Evolutionary conservation across 257 asterid species (phyloP).

Genomic region (Solanum arcanum): DNA sequence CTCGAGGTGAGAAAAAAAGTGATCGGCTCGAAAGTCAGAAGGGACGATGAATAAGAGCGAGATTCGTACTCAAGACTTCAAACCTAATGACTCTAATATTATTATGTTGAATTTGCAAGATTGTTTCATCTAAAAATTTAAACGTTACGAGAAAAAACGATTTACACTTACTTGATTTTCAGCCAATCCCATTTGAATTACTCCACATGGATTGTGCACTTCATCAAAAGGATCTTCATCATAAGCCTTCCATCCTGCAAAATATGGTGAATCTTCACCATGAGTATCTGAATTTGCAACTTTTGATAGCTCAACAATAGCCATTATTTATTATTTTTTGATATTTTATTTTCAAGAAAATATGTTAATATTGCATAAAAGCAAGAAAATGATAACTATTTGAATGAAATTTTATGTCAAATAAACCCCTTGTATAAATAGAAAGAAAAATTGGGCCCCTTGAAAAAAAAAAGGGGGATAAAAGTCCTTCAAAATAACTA

Average conservation of each 20-base stretch:
- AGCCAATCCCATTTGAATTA: slow-evolving; percentile 92
- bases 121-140: background rate
- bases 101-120: background rate
- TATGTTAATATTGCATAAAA: background rate
- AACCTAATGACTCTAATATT: background rate
- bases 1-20: background rate
- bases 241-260: slow-evolving; percentile 93
- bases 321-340: slow-evolving; percentile 12
- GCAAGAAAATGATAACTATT: background rate
- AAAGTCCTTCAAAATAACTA: slow-evolving; percentile 14
- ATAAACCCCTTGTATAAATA: slow-evolving; percentile 19
- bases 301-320: slow-evolving; percentile 35
- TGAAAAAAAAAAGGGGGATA: background rate
- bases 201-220: slow-evolving; percentile 49
- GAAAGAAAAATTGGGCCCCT: slow-evolving; percentile 15
- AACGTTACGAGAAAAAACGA: no score
- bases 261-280: slow-evolving; percentile 85
- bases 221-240: slow-evolving; percentile 74
- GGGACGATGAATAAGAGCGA: background rate
- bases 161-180: slow-evolving; percentile 60
- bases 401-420: slow-evolving; percentile 6
- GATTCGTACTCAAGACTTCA: background rate
- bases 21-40: background rate
- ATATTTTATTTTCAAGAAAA: background rate
- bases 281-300: slow-evolving; percentile 69